These are phyloP conservation scores for Colletotrichum sp. DNA, from an alignment of 2,329 filamentous ascomycete genomes.

Conservation along the genomic window DNA sequence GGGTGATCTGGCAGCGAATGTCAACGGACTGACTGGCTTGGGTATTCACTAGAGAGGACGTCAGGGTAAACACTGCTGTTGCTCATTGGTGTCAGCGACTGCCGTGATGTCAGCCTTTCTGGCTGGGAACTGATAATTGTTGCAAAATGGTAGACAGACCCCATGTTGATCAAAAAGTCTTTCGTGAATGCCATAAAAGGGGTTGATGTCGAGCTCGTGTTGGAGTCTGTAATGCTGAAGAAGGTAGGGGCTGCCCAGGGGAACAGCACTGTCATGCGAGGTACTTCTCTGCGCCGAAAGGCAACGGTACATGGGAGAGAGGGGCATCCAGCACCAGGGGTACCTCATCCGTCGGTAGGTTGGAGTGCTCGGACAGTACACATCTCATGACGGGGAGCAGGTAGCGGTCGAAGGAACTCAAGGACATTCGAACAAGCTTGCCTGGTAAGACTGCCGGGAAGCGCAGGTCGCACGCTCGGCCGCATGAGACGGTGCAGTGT, in stretches of 20 bases:
- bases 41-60: neutral
- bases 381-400: neutral
- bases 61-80: neutral
- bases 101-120: neutral
- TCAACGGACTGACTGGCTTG: neutral
- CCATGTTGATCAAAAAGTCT: neutral
- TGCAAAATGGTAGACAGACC: neutral
- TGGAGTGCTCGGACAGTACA: neutral
- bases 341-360: neutral
- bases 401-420: neutral
- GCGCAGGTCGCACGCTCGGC: constrained; percentile 13
- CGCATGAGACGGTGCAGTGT: constrained; percentile 7
- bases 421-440: constrained; percentile 16
- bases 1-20: neutral
- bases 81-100: neutral
- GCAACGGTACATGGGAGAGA: neutral
- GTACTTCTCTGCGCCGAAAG: neutral
- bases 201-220: neutral
- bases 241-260: neutral
- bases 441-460: constrained; percentile 12
- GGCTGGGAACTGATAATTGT: neutral
- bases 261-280: neutral
- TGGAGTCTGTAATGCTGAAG: neutral
- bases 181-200: neutral
- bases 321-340: neutral